Conservation (phyloP, 2,329 filamentous ascomycete genomes). For the Orbilia oligospora region DNA sequence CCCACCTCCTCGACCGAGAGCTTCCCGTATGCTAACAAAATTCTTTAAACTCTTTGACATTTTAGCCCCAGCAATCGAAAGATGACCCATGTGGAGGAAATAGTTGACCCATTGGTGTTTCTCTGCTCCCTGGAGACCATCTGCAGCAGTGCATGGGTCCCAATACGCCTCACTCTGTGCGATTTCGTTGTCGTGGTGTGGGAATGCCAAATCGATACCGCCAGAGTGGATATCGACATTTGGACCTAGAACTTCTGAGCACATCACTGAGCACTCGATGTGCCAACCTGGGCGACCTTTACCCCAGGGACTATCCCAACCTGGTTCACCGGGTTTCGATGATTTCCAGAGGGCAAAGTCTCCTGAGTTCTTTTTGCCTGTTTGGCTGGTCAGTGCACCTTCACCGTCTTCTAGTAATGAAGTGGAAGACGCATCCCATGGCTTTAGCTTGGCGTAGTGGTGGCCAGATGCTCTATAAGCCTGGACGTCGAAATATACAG, state of each 20-base stretch:
- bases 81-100: conserved; percentile 94
- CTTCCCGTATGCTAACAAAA: conserved; percentile 92
- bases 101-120: conserved; percentile 88
- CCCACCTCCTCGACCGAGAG: conserved; percentile 72
- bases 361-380: conserved; percentile 78
- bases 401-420: conserved; percentile 89
- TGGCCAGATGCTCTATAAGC: conserved; percentile 88
- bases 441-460: conserved; percentile 85
- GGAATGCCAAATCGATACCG: conserved; percentile 90
- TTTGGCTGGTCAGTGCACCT: conserved; percentile 74
- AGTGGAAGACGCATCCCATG: conserved; percentile 87
- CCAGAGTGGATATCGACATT: conserved; percentile 94
- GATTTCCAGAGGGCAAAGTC: conserved; percentile 97
- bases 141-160: conserved; percentile 66
- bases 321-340: conserved; percentile 90
- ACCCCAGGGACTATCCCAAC: conserved; percentile 90
- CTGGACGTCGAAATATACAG: conserved; percentile 92
- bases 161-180: conserved; percentile 92
- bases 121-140: conserved; percentile 64
- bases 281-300: conserved; percentile 93
- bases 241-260: conserved; percentile 85
- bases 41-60: conserved; percentile 98
- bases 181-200: conserved; percentile 93
- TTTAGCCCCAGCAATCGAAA: conserved; percentile 89
- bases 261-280: conserved; percentile 97